Evolutionary conservation across 129 eudicot species (phyloP), one percentile per base, ranked within the genome.

Genomic region (Sambucus nigra): DNA sequence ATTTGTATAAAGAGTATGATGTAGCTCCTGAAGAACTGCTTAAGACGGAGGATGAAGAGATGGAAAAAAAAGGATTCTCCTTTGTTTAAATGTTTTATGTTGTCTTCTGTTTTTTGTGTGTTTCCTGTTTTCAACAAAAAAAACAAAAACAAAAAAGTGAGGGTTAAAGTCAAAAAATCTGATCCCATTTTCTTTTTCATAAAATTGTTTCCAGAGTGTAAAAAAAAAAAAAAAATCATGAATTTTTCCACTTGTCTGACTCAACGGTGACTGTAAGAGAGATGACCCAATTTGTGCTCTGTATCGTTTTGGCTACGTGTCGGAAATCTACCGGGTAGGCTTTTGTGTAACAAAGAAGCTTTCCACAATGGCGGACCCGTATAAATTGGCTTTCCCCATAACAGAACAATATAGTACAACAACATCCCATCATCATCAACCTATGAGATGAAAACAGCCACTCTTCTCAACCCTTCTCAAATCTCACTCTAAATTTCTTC

Each of bases 191-290:
- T n/a, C n/a, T n/a, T n/a, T n/a, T n/a, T n/a, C n/a, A n/a, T n/a
- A n/a, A n/a, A n/a, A n/a, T n/a, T n/a, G n/a, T n/a, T n/a, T n/a
- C n/a, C n/a, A n/a, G n/a, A n/a, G n/a, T n/a, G n/a, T 29, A 29
- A 29, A 3, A 8, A 29, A 14, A 40, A 13, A 50, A 7, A 59
- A 38, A 26, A 65, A 32, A 3, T 44, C 48, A 66, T 66, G 73
- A 73, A 66, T 8, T 57, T 39, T 66, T 72, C 55, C 53, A 52
- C 24, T 39, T 22, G 60, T 61, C 69, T 73, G 78, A 73, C 78
- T 66, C 56, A 63, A 66, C n/a, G 63, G 61, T 66, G 78, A 73
- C 62, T 48, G 73, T 61, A 69, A 71, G 66, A 71, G 60, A 51
- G 67, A 71, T 31, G 63, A 64, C 62, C 49, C 14, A 42, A 21